Evolutionary conservation across 345 rosid species (phyloP), one percentile per base, ranked within the genome.

Genomic region (Lepidium africanum): DNA sequence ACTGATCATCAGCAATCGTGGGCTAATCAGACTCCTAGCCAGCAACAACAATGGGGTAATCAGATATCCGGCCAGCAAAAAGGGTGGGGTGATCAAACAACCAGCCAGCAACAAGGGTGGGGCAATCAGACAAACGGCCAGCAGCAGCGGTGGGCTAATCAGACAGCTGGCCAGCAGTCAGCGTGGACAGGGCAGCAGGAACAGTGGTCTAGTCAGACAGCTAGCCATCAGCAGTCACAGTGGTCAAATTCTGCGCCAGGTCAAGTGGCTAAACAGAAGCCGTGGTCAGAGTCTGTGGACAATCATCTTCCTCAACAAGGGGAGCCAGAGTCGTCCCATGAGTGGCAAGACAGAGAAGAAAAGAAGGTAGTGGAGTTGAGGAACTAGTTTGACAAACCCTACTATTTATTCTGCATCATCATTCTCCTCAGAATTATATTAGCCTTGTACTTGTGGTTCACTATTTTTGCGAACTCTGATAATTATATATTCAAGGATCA

Each of bases 141-240:
- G n/a, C 63, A 43, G 5, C 45, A 55, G 13, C 19, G 7, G 16
- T 58, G 57, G 72, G 10, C 36, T 25, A 43, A 66, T 70, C 80
- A 47, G 63, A 63, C 70, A 53, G 2, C 27, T 36, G 52, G 54
- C n/a, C 76, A 72, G 47, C 70, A 53, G 33, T 38, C 70, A 56
- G 30, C 59, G 27, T 56, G 71, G 76, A 65, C 59, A 32, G 55
- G 54, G 4, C 72, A 65, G 39, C 76, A 59, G 67, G 63, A 76
- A 38, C 36, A 25, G 41, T 63, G 69, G 72, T 39, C 77, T 68
- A 42, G 42, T 48, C 79, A 74, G 43, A 51, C 61, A 72, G 35
- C 59, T 5, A 75, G 65, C 9, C 80, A 73, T 62, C 78, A 67
- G 67, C 70, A 74, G 49, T 25, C 72, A 36, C 49, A 59, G 35